Base-by-base conservation (phyloP, 345 rosid species). In the Noccaea caerulescens region DNA sequence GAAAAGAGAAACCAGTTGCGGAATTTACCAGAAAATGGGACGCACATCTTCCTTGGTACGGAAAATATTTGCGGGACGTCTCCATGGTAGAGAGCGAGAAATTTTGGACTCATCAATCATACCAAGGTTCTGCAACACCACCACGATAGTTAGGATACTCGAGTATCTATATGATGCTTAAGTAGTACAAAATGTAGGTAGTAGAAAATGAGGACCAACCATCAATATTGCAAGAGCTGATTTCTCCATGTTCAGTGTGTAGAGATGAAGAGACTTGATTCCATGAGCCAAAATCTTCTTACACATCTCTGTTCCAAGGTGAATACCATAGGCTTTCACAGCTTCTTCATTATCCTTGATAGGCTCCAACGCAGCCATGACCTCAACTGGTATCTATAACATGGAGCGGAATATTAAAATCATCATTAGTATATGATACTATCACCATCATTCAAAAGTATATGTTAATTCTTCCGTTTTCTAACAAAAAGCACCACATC, bases 291-390 rank as follows among this genome's bases (percentile, higher is more conserved):
- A 61, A 79, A 94, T 86, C 83, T 94, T 91, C 81, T 77, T 86
- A 82, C 98, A 94, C 93, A 88, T 94, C 79, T 94, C 99, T 10
- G 99, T 84, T 77, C 91, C 98, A 76, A 82, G 89, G 80, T 94
- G 98, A 79, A 94, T 80, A 50, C 99, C 99, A 78, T 82, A 94
- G 51, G 97, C 82, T 79, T 81, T 88, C 38, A 91, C 98, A 27
- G 98, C 98, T 86, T 94, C 99, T 37, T 94, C 99, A 54, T 94
- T 94, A 76, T 94, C 98, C 81, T 87, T 84, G 69, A 94, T 94
- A 62, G 99, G 90, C 78, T 94, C 96, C 80, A 94, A 81, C 41
- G 99, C 97, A 69, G 90, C 86, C 65, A 76, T 85, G 50, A 94
- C 58, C 80, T 94, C 99, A 41, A 72, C 83, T 13, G 98, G 99